Evolutionary conservation across 2,329 filamentous ascomycete genomes (phyloP), one percentile per base, ranked within the genome.

Genomic region (Chrysosporium keratinophilum): DNA sequence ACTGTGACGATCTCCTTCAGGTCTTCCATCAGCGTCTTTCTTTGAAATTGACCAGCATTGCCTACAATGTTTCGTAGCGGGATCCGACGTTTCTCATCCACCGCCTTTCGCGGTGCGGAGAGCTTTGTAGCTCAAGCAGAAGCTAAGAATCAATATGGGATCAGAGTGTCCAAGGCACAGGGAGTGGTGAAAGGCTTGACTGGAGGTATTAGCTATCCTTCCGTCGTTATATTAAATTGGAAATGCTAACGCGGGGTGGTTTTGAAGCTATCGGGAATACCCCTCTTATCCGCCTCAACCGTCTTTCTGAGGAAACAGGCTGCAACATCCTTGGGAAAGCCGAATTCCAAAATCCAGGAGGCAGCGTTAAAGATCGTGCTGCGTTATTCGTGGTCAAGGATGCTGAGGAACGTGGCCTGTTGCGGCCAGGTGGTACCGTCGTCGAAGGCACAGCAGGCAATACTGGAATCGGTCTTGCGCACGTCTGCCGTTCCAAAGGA

Each of bases 311-410:
- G 56, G 80, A 94, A 66, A 97, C 93, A 0, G 89, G 90, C 60
- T 97, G 93, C 78, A 87, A 95, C 63, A 77, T 98, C 55, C 83
- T 97, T 40, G 93, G 91, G 65, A 98, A 98, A 72, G 90, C 93
- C 63, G 93, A 98, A 70, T 98, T 98, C 75, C 93, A 95, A 78
- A 98, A 98, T 76, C 93, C 93, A 1, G 93, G 93, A 61, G 93
- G 93, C 56, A 90, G 85, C 52, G 85, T 98, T 69, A 98, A 98
- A 75, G 93, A 98, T 74, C 87, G 93, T 59, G 93, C 93, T 1
- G 93, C 93, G 3, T 81, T 96, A 47, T 98, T 88, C 74, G 87
- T 97, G 4, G 88, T 98, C 62, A 84, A 88, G 65, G 86, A 96
- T 74, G 93, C 93, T 57, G 93, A 98, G 72, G 87, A 93, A 71